Evolutionary conservation across 495 filamentous ascomycete genomes (phyloP).

Genomic region (Penicillium angulare): DNA sequence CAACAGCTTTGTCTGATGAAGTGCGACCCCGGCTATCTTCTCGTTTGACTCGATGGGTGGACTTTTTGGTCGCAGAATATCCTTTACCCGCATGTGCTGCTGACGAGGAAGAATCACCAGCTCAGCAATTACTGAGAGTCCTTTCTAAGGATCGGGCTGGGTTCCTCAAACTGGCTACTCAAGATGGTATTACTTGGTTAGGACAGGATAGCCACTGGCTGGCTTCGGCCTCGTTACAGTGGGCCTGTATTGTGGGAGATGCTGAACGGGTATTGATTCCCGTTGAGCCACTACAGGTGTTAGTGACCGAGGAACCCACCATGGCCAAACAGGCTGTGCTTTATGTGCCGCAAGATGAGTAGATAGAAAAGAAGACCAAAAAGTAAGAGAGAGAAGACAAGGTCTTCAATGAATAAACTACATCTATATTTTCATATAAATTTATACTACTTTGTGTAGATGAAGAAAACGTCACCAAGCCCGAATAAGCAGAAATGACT

Average conservation of each 20-base stretch:
- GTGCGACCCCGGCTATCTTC: constrained; percentile 21
- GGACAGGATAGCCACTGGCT: constrained; percentile 36
- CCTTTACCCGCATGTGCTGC: constrained; percentile 10
- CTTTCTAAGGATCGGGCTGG: not conserved
- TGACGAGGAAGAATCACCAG: constrained; percentile 12
- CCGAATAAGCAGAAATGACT: constrained; percentile 18
- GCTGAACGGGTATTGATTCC: constrained; percentile 41
- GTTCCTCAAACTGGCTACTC: not conserved
- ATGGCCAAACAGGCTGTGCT: constrained; percentile 37
- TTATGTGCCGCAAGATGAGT: constrained; percentile 38
- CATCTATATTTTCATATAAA: not conserved
- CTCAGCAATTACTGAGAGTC: not conserved
- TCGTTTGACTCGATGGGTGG: constrained; percentile 35
- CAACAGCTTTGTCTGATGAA: constrained; percentile 18
- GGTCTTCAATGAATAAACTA: not conserved
- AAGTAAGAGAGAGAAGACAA: not conserved
- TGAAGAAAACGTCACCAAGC: not conserved
- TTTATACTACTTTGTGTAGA: too few relatives aligned
- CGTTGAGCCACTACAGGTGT: constrained; percentile 33
- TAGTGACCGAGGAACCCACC: constrained; percentile 23
- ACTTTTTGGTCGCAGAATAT: constrained; percentile 39
- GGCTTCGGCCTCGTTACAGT: constrained; percentile 40
- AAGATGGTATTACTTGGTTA: constrained; percentile 21
- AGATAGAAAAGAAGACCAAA: not conserved
- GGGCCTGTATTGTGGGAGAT: constrained; percentile 40